A percentile compares a stretch with the other conserved stretches of the same genome.
Evolutionary conservation across 768 basidiomycete species (phyloP).

Genomic region (Sporobolomyces roseus): DNA sequence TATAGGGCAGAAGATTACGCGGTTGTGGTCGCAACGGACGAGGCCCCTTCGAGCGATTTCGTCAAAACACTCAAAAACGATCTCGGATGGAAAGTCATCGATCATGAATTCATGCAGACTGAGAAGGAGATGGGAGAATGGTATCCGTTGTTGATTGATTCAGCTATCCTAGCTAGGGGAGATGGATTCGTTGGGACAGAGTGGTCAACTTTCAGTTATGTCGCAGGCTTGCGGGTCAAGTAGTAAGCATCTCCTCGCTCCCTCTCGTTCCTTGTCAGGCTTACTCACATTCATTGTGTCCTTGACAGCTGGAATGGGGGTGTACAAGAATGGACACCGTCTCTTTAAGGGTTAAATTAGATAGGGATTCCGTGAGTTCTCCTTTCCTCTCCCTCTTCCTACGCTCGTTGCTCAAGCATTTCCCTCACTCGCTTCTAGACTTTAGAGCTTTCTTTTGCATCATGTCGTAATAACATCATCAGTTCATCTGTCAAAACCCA

Average conservation of each 20-base stretch:
- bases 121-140: slow-evolving; percentile 47
- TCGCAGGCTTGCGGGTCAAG: slow-evolving; percentile 26
- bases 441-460: neutral
- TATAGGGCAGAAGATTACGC: slow-evolving; percentile 48
- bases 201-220: neutral
- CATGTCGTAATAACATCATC: neutral
- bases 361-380: neutral
- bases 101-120: slow-evolving; percentile 54
- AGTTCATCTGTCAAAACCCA: too few species aligned
- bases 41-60: slow-evolving; percentile 55
- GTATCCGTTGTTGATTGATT: slow-evolving; percentile 33
- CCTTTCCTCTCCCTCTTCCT: neutral
- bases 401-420: too few species aligned
- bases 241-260: slow-evolving; percentile 8
- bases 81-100: slow-evolving; percentile 57
- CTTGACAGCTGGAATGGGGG: slow-evolving; percentile 34
- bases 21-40: slow-evolving; percentile 66
- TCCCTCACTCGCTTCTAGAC: too few species aligned
- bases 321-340: slow-evolving; percentile 25
- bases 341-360: slow-evolving; percentile 9
- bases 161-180: slow-evolving; percentile 12
- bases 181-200: slow-evolving; percentile 20
- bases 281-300: neutral
- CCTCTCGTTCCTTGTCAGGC: neutral
- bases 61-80: slow-evolving; percentile 57